A percentile compares a stretch with the other conserved stretches of the same genome.
Conservation (phyloP, 1,284 basidiomycete genomes). For the Inonotus hispidus region DNA sequence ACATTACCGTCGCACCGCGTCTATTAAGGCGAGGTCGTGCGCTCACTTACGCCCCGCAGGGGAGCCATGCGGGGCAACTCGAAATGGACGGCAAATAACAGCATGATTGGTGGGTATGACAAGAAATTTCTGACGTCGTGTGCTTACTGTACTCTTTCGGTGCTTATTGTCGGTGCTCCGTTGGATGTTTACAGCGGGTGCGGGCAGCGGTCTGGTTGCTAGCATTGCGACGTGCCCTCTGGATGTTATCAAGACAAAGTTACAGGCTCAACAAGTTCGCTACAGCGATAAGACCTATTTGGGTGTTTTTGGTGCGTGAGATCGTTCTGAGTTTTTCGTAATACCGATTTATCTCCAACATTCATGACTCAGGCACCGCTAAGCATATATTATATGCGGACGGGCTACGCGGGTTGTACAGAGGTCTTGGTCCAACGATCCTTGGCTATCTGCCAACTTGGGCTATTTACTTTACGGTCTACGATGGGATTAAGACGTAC, state of each 20-base stretch:
- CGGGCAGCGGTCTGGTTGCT: constrained; percentile 84
- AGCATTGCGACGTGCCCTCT: constrained; percentile 95
- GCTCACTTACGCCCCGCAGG: constrained; percentile 13
- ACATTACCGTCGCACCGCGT: constrained; percentile 3
- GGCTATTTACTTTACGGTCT: constrained; percentile 98
- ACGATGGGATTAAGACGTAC: constrained; percentile 84
- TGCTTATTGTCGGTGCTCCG: background rate
- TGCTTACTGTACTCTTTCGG: constrained; percentile 10
- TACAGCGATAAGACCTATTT: constrained; percentile 66
- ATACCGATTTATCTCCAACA: constrained; percentile 18
- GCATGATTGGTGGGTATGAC: constrained; percentile 57
- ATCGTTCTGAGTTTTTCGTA: constrained; percentile 20
- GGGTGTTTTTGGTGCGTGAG: constrained; percentile 64
- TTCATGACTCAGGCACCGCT: constrained; percentile 51
- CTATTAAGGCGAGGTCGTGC: constrained; percentile 14
- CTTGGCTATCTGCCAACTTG: constrained; percentile 94
- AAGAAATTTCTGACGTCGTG: background rate
- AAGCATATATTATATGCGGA: constrained; percentile 67
- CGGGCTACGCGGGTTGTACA: constrained; percentile 84
- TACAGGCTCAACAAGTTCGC: constrained; percentile 82
- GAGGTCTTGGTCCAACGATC: constrained; percentile 92
- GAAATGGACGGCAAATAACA: constrained; percentile 65
- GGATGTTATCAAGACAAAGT: constrained; percentile 95
- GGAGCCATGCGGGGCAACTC: constrained; percentile 51
- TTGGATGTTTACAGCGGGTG: constrained; percentile 50